Base-by-base conservation (phyloP, 768 basidiomycete genomes). In the Chalciporus pseudorubinellus region DNA sequence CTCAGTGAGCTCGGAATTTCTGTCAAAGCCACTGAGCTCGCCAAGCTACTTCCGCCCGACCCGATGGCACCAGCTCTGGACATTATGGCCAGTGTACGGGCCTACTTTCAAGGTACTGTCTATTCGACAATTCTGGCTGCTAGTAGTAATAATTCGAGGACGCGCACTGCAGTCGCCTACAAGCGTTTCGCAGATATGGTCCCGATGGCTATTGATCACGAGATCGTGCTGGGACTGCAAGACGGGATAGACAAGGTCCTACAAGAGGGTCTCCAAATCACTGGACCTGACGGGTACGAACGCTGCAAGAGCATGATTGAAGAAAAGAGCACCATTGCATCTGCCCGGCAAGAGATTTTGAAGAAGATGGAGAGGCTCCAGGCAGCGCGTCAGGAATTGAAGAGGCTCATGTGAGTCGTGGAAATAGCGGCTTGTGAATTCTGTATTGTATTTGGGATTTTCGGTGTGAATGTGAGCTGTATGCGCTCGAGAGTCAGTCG, bases 71-170 rank as follows among this genome's bases (percentile, higher is more conserved):
- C 77, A 0, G 83, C 82, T 0, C 58, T 87, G 7, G 56, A 66
- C 4, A 83, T 87, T 55, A 87, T 87, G 84, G 82, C 83, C 0
- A 75, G 80, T 38, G 82, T 86, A 3, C 72, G 83, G 4, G 84
- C 81, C 0, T 86, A 87, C 55, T 87, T 86, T 64, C 82, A 87
- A 73, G 85, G 86, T 84, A 51, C 5, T 26, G 26, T 26, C 9
- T 6, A 26, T 26, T 26, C 9, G 26, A 9, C 6, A 9, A 1
- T 26, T 24, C 24, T 4, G 7, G 24, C 7, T 26, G 26, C 9
- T 26, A 26, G 1, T 1, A 1, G 26, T 26, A n/a, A 26, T 26
- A 3, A 26, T 26, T 9, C 9, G 26, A 26, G 9, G 3, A 6
- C 6, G 26, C 3, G 26, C 26, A 8, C 33, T 57, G 12, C 51